phyloP scores from a whole-genome alignment of 148 eudicot species.

The Limonium bicolor region DNA sequence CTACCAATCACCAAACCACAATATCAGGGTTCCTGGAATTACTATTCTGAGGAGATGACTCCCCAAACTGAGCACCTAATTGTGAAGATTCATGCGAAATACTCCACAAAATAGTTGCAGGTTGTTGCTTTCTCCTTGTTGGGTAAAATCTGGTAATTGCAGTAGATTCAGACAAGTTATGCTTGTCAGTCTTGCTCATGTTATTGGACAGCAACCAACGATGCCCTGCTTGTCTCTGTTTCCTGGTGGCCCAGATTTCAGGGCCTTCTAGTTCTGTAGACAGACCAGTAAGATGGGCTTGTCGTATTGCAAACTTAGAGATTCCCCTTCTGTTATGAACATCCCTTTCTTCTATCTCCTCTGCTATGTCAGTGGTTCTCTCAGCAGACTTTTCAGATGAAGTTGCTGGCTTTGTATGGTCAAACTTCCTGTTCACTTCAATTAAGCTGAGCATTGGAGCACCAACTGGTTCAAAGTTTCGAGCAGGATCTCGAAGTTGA shows the following conservation, averaged over 20 bases:
- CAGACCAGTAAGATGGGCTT: conserved; percentile 39
- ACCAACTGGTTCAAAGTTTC: conserved; percentile 92
- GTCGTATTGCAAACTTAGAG: conserved; percentile 20
- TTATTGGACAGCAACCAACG: conserved; percentile 59
- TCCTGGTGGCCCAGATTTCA: conserved; percentile 21
- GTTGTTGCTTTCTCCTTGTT: conserved; percentile 11
- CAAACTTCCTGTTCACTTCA: conserved; percentile 39
- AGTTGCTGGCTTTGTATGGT: not conserved
- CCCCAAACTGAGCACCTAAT: conserved; percentile 8
- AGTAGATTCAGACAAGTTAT: conserved; percentile 15
- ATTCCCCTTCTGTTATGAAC: not conserved
- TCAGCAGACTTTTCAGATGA: conserved; percentile 1
- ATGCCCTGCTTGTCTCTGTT: conserved; percentile 36
- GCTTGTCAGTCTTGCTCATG: conserved; percentile 21
- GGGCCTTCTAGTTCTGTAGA: conserved; percentile 11
- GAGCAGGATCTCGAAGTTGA: conserved; percentile 78
- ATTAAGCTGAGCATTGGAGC: conserved; percentile 81
- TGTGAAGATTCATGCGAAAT: conserved; percentile 16
- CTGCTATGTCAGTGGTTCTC: not conserved
- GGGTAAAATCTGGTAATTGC: conserved; percentile 15
- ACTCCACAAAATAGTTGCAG: conserved; percentile 36
- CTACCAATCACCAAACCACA: no score
- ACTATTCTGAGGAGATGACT: conserved; percentile 9
- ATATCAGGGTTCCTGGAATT: conserved; percentile 45
- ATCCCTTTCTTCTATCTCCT: not conserved